phyloP scores from a whole-genome alignment of 2,329 filamentous ascomycete genomes.

The Diaporthe helianthi region DNA sequence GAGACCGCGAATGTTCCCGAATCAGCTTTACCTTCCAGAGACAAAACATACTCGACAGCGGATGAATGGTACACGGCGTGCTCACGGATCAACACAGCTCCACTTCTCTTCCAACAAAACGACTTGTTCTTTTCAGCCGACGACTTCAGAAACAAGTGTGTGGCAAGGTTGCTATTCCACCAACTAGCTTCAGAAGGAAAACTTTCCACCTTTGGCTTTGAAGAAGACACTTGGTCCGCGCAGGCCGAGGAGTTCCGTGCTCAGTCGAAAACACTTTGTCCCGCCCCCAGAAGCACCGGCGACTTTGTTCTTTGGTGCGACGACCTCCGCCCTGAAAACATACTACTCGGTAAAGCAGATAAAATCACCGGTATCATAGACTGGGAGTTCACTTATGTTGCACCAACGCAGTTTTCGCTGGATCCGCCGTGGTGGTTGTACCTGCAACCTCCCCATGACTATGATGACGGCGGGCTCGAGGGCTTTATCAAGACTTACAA shows the following conservation, averaged over 20 bases:
- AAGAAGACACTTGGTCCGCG: constrained; percentile 43
- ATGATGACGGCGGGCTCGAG: neutral
- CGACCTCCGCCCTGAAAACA: constrained; percentile 44
- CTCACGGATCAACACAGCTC: neutral
- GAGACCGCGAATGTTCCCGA: neutral
- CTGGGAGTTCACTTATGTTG: constrained; percentile 45
- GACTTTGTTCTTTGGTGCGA: constrained; percentile 43
- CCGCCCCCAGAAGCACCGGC: constrained; percentile 34
- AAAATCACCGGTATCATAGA: constrained; percentile 41
- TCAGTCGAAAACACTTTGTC: constrained; percentile 17
- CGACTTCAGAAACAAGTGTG: neutral
- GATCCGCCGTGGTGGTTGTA: constrained; percentile 47
- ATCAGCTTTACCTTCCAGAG: neutral
- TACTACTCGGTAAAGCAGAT: constrained; percentile 42
- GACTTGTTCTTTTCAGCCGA: neutral
- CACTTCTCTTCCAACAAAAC: neutral
- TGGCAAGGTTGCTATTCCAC: neutral
- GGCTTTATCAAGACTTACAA: neutral
- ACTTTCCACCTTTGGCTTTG: constrained; percentile 38
- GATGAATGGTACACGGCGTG: neutral
- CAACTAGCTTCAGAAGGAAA: constrained; percentile 25
- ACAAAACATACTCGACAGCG: neutral
- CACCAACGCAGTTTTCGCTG: constrained; percentile 41
- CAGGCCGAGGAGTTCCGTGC: constrained; percentile 27
- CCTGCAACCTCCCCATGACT: constrained; percentile 39